Evolutionary conservation across 2,329 filamentous ascomycete genomes (phyloP).

Genomic region (Penicillium sp.): DNA sequence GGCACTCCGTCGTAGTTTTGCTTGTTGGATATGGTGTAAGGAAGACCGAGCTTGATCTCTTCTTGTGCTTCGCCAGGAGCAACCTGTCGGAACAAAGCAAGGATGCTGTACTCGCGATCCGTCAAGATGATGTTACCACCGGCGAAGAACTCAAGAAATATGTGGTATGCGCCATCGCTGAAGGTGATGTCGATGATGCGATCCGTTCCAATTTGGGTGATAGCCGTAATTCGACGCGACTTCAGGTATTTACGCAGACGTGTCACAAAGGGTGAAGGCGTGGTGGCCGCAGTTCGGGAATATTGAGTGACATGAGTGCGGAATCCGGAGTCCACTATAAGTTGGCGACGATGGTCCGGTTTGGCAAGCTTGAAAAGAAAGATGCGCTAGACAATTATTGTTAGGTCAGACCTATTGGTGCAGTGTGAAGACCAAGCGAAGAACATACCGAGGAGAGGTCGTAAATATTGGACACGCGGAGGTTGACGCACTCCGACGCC

Average conservation of each 20-base stretch:
- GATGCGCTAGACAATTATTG: constrained; percentile 63
- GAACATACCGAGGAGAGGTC: constrained; percentile 75
- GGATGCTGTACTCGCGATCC: constrained; percentile 77
- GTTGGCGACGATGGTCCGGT: constrained; percentile 82
- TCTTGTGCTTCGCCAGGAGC: constrained; percentile 81
- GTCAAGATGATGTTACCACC: constrained; percentile 94
- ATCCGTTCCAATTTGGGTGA: constrained; percentile 88
- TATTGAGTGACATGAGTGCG: constrained; percentile 93
- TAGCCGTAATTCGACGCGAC: constrained; percentile 77
- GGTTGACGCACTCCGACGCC: constrained; percentile 69
- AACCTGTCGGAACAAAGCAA: constrained; percentile 79
- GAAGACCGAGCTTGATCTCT: constrained; percentile 72
- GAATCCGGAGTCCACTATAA: constrained; percentile 93
- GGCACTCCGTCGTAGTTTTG: constrained; percentile 82
- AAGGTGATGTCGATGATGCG: constrained; percentile 90
- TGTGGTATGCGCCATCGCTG: constrained; percentile 81
- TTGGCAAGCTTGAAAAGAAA: constrained; percentile 94
- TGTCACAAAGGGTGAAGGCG: constrained; percentile 82
- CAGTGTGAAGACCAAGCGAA: not conserved
- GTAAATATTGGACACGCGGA: constrained; percentile 92
- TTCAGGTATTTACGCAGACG: constrained; percentile 85
- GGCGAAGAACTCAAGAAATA: constrained; percentile 96
- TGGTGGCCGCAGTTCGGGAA: constrained; percentile 78
- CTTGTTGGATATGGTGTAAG: constrained; percentile 77
- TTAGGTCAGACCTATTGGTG: constrained; percentile 11